Base-by-base conservation (phyloP, 768 basidiomycete genomes). In the Kwoniella europaea region DNA sequence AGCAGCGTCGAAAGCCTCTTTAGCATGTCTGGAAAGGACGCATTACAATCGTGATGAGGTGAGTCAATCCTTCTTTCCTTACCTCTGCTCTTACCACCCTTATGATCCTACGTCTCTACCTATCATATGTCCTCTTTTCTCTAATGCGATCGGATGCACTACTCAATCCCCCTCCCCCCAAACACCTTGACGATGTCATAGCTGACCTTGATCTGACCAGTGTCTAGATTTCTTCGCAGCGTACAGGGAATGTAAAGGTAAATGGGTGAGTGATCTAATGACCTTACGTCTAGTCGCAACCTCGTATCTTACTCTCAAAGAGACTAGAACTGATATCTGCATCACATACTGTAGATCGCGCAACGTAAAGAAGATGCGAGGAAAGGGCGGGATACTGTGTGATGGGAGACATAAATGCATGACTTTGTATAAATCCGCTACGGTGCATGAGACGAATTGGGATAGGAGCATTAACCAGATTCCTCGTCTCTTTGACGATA, bases 21-120 rank as follows among this genome's bases (percentile, higher is more conserved):
- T 78, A 22, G 77, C 80, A n/a, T 83, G 82, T 59, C 71, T 83
- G 64, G 82, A 83, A 58, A 61, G 79, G 56, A 72, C 81, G 57
- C 79, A 81, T 71, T 83, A 83, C 61, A 83, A 83, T 65, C 62
- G 79, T 43, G 73, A 80, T 55, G 82, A 83, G 71, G 82, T 83
- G 71, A 63, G 79, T 69, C 10, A 18, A 35, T 6, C 7, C 3
- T 35, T 35, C 35, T 35, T 35, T 7, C 35, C 35, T 10, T 50
- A 50, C 46, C 18, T 50, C 18, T 15, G 10, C 15, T 16, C 46
- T 50, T 50, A 3, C 46, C 18, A 6, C 46, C 46, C 12, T 18
- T 50, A 18, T 18, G 10, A 15, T 12, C 12, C 9, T 50, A 50
- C 46, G 12, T 50, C 46, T 50, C 46, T 18, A 13, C 18, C 10